Conservation (phyloP, 2,329 filamentous ascomycete genomes). For the Dactylellina parvicollis region DNA sequence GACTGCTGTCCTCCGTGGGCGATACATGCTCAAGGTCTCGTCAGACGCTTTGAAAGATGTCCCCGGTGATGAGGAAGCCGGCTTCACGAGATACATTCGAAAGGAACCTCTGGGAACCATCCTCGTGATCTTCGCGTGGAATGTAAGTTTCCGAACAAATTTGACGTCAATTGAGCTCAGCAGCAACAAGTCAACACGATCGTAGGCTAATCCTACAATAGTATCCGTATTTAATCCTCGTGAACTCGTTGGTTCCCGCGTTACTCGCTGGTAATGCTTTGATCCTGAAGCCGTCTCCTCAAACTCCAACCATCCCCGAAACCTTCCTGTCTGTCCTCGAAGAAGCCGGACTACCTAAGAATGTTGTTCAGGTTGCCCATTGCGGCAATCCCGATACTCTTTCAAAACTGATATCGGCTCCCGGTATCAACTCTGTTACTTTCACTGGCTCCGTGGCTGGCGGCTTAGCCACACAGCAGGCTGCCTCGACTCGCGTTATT, state of each 20-base stretch:
- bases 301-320: constrained; percentile 91
- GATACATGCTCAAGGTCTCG: constrained; percentile 86
- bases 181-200: constrained; percentile 16
- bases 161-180: constrained; percentile 35
- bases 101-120: constrained; percentile 89
- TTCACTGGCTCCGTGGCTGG: constrained; percentile 94
- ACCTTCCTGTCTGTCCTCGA: constrained; percentile 79
- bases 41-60: constrained; percentile 81
- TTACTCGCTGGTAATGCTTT: constrained; percentile 88
- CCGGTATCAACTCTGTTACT: constrained; percentile 81
- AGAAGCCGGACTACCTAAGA: constrained; percentile 80
- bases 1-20: constrained; percentile 83
- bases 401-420: constrained; percentile 79
- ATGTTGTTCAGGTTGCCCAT: constrained; percentile 93
- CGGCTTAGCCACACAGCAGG: constrained; percentile 84
- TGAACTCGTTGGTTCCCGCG: constrained; percentile 93
- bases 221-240: constrained; percentile 93
- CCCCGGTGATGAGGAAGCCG: constrained; percentile 81
- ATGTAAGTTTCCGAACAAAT: constrained; percentile 69
- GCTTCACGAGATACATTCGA: constrained; percentile 89
- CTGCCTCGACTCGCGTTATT: constrained; percentile 83
- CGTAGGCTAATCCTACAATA: constrained; percentile 60
- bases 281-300: constrained; percentile 92
- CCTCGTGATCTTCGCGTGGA: constrained; percentile 93
- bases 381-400: constrained; percentile 80